Conservation (phyloP, 106 monocot genomes). For the Dendrobium nobile region DNA sequence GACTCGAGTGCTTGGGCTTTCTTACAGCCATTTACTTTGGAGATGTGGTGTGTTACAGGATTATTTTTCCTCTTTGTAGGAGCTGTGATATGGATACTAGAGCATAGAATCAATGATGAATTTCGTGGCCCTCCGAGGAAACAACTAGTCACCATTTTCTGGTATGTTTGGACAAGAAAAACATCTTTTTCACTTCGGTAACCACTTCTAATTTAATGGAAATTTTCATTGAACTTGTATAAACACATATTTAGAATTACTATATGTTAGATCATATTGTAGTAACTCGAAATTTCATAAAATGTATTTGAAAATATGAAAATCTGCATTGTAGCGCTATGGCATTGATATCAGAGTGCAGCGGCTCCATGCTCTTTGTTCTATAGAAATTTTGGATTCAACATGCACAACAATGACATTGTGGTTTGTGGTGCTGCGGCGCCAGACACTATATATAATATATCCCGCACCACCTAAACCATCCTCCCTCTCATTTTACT, state of each 20-base stretch:
- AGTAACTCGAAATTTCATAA: no score
- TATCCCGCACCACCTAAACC: no score
- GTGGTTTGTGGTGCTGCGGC: no score
- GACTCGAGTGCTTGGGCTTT: constrained; percentile 64
- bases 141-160: constrained; percentile 60
- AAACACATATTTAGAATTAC: background rate
- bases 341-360: no score
- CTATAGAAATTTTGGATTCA: no score
- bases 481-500: no score
- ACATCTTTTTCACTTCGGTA: background rate
- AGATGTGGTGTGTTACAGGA: constrained; percentile 71
- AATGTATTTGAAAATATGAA: no score
- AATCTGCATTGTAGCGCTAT: no score
- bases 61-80: constrained; percentile 55
- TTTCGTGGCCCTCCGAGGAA: constrained; percentile 77
- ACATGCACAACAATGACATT: no score
- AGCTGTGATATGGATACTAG: constrained; percentile 76
- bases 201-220: background rate
- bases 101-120: constrained; percentile 79
- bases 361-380: no score
- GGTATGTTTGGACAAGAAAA: constrained; percentile 24
- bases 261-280: background rate
- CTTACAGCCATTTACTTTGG: constrained; percentile 71
- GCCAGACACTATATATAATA: no score
- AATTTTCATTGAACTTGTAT: background rate